Base-by-base conservation (phyloP, 176 grass and related monocot species). In the Oryza longistaminata region DNA sequence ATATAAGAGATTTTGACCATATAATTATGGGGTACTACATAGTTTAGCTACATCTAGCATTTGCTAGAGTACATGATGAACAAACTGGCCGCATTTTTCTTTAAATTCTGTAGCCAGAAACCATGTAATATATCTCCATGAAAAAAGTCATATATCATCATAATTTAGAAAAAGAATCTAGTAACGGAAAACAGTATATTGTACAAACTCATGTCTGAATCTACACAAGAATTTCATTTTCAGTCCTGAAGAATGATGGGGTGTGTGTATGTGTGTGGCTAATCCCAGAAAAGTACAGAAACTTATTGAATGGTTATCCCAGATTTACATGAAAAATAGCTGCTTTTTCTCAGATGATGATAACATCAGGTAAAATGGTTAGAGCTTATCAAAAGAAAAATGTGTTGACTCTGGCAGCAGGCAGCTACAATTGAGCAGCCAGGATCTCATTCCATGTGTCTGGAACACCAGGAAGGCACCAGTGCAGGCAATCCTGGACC, bases 361-460 rank as follows among this genome's bases (percentile, higher is more conserved):
- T 24, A 62, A 24, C 55, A 61, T 79, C 24, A 66, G 24, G 26
- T 64, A 64, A 25, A 60, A 78, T 64, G 34, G 40, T 0, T 35
- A 78, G 22, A 66, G 61, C 76, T 81, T 71, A 33, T 71, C 34
- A 55, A 42, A 35, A 69, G 4, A 24, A 53, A 58, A 40, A 29
- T 19, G 25, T 7, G 26, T n/a, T 4, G 10, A 27, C 3, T 55
- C 2, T 79, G 39, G 8, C 37, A 16, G 11, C 65, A 53, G 44
- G 5, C 7, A 15, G 68, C n/a, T 91, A 91, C 45, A 91, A 13
- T 60, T 88, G 89, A 75, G 85, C 81, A 43, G 86, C 81, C 27
- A 91, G 49, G 53, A 91, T 88, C 52, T 91, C 85, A 88, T 91
- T 91, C 89, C 89, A 91, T 81, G 89, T 66, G 83, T 91, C 85